Evolutionary conservation across 192 early-diverging fungal genomes (phyloP), one percentile per base, ranked within the genome.

Genomic region (Phycomyces blakesleeanus): DNA sequence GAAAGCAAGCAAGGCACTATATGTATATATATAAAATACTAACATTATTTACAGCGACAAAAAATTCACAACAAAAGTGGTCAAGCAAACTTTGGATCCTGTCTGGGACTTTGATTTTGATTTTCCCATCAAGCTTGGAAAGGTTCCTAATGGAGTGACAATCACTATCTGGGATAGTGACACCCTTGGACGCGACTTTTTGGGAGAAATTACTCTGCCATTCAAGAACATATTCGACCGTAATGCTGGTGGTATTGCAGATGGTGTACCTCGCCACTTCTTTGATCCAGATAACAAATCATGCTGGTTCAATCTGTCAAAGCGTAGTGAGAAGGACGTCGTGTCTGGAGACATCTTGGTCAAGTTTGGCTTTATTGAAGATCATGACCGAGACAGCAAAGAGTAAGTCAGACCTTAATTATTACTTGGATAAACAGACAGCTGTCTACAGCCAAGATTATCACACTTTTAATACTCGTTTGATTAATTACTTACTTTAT

Each of bases 101-200:
- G 66, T 67, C 0, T 91, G 90, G 90, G 78, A 87, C 40, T 74
- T 62, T 2, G 41, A 57, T 22, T 85, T 87, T 66, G 83, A 85
- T 37, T 77, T 87, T 62, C 73, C 68, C 15, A 52, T 86, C 21
- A 53, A 76, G 47, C 29, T 71, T 39, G 56, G 72, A 51, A 57
- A 79, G 20, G 55, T 68, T 21, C 70, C 75, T 20, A 53, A 62
- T n/a, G 16, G 56, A 21, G 67, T 83, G 58, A 59, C 57, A 1
- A 52, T 90, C 5, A 75, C 77, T 11, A 74, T 87, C 8, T 90
- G 86, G 87, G 87, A 91, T 63, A 88, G 88, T 61, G 87, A 91
- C 58, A 69, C 79, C 44, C 76, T 87, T 62, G 61, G 76, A 14
- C 78, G 78, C 15, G 72, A 76, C 39, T 91, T 85, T 63, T 74